Evolutionary conservation across 208 protist species (phyloP).

Genomic region (Leishmania arabica): DNA sequence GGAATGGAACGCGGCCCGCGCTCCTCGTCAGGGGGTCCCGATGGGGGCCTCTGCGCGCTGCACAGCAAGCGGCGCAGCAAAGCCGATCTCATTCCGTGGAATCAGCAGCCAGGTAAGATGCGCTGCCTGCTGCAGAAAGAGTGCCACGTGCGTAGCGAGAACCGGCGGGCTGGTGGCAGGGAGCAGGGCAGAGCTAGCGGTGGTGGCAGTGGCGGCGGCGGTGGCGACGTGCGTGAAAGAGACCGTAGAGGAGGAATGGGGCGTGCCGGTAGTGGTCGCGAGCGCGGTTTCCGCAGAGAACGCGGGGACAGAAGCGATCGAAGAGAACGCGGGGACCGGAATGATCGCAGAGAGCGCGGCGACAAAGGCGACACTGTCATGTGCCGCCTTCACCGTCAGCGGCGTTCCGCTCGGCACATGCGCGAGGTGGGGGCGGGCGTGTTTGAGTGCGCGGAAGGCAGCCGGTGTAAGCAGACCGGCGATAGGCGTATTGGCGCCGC

Average conservation of each 20-base stretch:
- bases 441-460: conserved; percentile 72
- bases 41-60: conserved; percentile 72
- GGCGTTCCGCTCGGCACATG: conserved; percentile 68
- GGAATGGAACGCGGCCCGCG: conserved; percentile 25
- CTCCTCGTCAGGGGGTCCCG: conserved; percentile 25
- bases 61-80: conserved; percentile 61
- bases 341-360: conserved; percentile 42
- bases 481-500: conserved; percentile 17
- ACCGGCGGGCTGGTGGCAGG: background rate
- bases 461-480: conserved; percentile 25
- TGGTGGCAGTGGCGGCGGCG: background rate
- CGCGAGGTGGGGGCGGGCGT: conserved; percentile 65
- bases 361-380: conserved; percentile 52
- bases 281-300: conserved; percentile 12
- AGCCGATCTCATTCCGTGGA: conserved; percentile 65
- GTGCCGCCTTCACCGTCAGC: conserved; percentile 72
- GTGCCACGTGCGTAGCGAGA: conserved; percentile 48
- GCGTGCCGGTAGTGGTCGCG: background rate
- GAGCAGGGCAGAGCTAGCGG: conserved; percentile 9
- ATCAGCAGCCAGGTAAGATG: conserved; percentile 54
- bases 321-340: conserved; percentile 44
- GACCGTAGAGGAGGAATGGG: conserved; percentile 5
- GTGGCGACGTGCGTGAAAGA: conserved; percentile 4
- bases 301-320: conserved; percentile 31
- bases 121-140: conserved; percentile 70